Evolutionary conservation across 441 rosid species (phyloP), one percentile per base, ranked within the genome.

Genomic region (Daphne laureola): DNA sequence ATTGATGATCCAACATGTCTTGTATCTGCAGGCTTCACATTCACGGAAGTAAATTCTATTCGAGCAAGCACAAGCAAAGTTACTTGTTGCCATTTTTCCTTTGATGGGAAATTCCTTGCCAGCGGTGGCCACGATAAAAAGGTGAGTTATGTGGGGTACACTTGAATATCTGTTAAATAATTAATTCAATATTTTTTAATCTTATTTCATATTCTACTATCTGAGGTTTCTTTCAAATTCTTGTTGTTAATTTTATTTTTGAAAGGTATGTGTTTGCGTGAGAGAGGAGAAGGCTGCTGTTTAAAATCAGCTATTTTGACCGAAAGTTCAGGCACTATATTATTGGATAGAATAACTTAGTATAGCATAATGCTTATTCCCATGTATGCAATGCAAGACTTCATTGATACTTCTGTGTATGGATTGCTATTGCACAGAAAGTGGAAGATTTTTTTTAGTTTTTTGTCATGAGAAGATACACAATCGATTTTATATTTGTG

Each of bases 81-180:
- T 57, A 83, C 81, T 60, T 76, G 80, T 60, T 83, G 91, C 50
- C 82, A 86, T 67, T 86, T 83, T 75, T 86, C 95, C 36, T 64
- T 81, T 0, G 80, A 83, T 61, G 95, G 95, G 51, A 79, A 86
- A 59, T 65, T 83, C 63, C 84, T 86, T 44, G 91, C 86, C 43
- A 74, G 87, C 57, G 89, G 89, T 23, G 89, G 91, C 15, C 78
- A 73, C 60, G 89, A 83, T 64, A 81, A 72, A 61, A 81, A 64
- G 84, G 95, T 83, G 54, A 43, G 15, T 26, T 14, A 16, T 46
- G 17, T 17, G 35, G 5, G 7, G 17, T 36, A 17, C 11, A 1
- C 35, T 38, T 35, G 47, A 36, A 8, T 31, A 31, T 31, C 36
- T 31, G 4, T 31, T 31, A 31, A 5, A 31, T 8, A 8, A 23